Evolutionary conservation across 2,329 filamentous ascomycete species (phyloP).

Genomic region (Dactylellina parvicollis): DNA sequence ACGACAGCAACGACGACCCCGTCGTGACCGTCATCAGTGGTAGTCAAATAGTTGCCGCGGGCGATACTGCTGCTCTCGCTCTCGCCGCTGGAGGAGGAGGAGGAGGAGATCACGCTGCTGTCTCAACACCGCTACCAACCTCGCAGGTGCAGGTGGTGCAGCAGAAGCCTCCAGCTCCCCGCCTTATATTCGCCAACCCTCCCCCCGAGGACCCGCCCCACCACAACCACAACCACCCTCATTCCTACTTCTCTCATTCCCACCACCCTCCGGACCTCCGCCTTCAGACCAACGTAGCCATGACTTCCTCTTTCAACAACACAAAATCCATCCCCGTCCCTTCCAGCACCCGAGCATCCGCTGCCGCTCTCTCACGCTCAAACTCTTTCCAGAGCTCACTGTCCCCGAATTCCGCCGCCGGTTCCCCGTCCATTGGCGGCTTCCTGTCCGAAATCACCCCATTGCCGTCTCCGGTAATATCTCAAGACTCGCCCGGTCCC

Average conservation of each 20-base stretch:
- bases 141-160: slow-evolving; percentile 13
- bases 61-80: neutral
- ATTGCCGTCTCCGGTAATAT: slow-evolving; percentile 77
- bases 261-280: slow-evolving; percentile 48
- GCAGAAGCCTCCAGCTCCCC: slow-evolving; percentile 33
- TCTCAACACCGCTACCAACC: slow-evolving; percentile 13
- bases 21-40: neutral
- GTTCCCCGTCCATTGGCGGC: slow-evolving; percentile 56
- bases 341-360: slow-evolving; percentile 47
- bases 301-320: slow-evolving; percentile 54
- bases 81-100: neutral
- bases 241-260: slow-evolving; percentile 30
- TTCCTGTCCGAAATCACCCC: slow-evolving; percentile 69
- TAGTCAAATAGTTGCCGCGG: neutral
- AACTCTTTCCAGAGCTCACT: slow-evolving; percentile 56
- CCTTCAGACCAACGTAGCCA: slow-evolving; percentile 56
- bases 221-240: slow-evolving; percentile 30
- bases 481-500: slow-evolving; percentile 72
- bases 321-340: slow-evolving; percentile 46
- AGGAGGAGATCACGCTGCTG: neutral
- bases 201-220: slow-evolving; percentile 45
- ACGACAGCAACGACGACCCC: neutral
- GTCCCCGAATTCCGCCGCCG: slow-evolving; percentile 55
- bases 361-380: slow-evolving; percentile 56
- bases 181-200: slow-evolving; percentile 54